Base-by-base conservation (phyloP, 2,329 filamentous ascomycete species). In the Venturia effusa region DNA sequence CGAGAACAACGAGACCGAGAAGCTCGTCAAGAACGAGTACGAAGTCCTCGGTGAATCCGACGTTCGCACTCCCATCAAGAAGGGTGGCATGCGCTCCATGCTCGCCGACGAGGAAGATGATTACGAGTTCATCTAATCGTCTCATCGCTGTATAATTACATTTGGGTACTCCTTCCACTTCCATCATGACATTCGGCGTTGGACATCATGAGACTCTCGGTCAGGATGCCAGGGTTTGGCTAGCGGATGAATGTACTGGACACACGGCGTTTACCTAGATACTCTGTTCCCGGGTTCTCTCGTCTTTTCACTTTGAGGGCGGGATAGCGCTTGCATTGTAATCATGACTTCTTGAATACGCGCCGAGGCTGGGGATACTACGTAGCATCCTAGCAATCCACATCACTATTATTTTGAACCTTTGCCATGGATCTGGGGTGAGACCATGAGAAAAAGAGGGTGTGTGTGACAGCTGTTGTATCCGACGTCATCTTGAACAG, bases 11-110 rank as follows among this genome's bases (percentile, higher is more conserved):
- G 80, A 84, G 74, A 85, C 82, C 1, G 81, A 84, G 73, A 83
- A 84, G 74, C 72, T 86, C 59, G 80, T 84, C 71, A 82, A 80
- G 74, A 78, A 79, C 64, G 83, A 86, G 74, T 86, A 85, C 68
- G 83, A 85, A 70, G 78, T 77, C 68, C 80, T 76, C 68, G 74
- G 76, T 66, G 76, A 76, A 68, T 70, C 73, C 19, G 74, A 73
- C 22, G 70, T 74, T 66, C 67, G 67, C 40, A 67, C 73, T 17
- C 64, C 68, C 11, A 69, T 71, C 24, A 70, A 65, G 51, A 73
- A 73, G 69, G 69, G 61, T 32, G 62, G 48, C 59, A 67, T 70
- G 67, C 73, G 71, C 67, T 68, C 72, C 37, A 57, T 64, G 24
- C 27, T 39, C 43, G 59, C 48, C 60, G 69, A 71, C 27, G 75